A percentile compares a stretch with the other conserved stretches of the same genome.
Conservation (phyloP, 495 filamentous ascomycete species). For the Bathelium albidoporum region DNA sequence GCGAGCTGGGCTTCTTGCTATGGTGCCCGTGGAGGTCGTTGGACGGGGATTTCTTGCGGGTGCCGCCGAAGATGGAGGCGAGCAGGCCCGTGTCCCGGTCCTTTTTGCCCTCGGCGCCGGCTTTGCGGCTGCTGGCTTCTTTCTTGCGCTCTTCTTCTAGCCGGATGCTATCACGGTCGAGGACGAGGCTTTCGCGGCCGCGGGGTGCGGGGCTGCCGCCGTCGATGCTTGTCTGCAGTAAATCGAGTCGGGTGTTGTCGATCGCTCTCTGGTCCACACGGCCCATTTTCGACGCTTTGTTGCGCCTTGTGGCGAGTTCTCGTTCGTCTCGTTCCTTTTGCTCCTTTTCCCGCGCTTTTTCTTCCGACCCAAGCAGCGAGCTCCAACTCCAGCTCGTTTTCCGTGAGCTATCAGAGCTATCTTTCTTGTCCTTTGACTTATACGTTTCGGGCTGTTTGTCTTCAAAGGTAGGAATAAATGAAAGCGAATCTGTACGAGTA, state of each 20-base stretch:
- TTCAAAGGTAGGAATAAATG: constrained; percentile 69
- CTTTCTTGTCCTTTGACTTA: constrained; percentile 51
- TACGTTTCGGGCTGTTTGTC: constrained; percentile 57
- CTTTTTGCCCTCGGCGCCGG: constrained; percentile 67
- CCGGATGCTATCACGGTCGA: constrained; percentile 66
- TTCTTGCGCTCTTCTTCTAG: constrained; percentile 78
- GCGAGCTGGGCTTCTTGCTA: constrained; percentile 58
- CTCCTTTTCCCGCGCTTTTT: constrained; percentile 54
- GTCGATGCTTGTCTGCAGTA: constrained; percentile 73
- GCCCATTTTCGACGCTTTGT: constrained; percentile 35
- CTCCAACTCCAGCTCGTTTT: constrained; percentile 84
- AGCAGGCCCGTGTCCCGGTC: constrained; percentile 77
- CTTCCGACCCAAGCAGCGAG: constrained; percentile 47
- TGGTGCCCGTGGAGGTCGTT: constrained; percentile 48
- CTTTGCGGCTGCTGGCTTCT: constrained; percentile 57
- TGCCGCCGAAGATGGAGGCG: constrained; percentile 79
- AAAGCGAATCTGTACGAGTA: constrained; percentile 64
- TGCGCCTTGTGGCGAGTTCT: constrained; percentile 28
- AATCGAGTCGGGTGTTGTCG: constrained; percentile 70
- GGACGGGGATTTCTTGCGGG: constrained; percentile 70
- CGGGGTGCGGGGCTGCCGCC: constrained; percentile 32
- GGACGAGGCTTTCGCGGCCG: constrained; percentile 70
- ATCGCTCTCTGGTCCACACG: constrained; percentile 42
- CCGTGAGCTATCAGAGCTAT: constrained; percentile 41
- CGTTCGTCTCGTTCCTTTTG: constrained; percentile 42